Base-by-base conservation (phyloP, 1,284 basidiomycete genomes). In the Trametes polyzona region DNA sequence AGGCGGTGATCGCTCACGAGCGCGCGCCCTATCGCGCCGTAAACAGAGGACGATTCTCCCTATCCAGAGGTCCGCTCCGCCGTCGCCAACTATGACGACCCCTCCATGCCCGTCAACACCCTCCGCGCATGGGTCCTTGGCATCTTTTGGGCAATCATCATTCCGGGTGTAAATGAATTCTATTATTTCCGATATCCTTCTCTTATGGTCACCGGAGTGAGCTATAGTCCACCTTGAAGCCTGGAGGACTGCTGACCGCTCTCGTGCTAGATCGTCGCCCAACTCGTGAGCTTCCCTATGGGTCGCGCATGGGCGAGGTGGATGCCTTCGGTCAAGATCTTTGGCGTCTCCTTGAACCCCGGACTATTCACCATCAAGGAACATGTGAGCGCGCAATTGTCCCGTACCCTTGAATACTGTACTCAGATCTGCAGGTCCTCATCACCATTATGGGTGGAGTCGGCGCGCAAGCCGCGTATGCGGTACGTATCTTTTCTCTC, bases 371-470 rank as follows among this genome's bases (percentile, higher is more conserved):
- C 79, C 0, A 83, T 88, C 70, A 89, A 89, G 67, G 86, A 87
- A 64, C 86, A 87, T 67, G 84, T 84, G 10, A 26, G 67, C 26
- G 6, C 26, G 12, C 21, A 23, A 23, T 30, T 11, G 11, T 30
- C 24, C 35, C 33, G 24, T n/a, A 9, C 3, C 17, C 21, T 4
- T 23, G 24, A 30, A 4, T 29, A 3, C 29, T 17, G 16, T 32
- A 27, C 33, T 51, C 14, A 42, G 26, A 36, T 17, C 14, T 11
- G 8, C 37, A 70, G 69, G 69, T 70, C 7, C 68, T 82, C 37
- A 71, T 74, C 52, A 82, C 88, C 5, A 89, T 94, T 70, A 95
- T 95, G 89, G 86, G 88, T 19, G 77, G 86, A 50, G 86, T 90
- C 11, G 83, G 82, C 30, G 71, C 77, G 16, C 68, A 73, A 24